These are phyloP conservation scores for Warburgia ugandensis DNA, from an alignment of 164 flowering plant species.

Conservation along the genomic window DNA sequence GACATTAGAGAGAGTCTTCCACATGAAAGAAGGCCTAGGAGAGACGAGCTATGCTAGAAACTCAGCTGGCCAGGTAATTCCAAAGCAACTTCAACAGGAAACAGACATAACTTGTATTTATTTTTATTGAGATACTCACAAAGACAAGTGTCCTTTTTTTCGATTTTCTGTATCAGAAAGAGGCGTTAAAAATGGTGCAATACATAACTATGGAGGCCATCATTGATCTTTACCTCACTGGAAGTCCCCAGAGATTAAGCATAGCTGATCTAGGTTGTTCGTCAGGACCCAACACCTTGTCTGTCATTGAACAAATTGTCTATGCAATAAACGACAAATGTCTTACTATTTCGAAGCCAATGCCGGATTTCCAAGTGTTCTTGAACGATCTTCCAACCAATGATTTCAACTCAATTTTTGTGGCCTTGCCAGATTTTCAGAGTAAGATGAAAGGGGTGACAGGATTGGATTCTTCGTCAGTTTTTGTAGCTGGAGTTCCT, in stretches of 20 bases:
- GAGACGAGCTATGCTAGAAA: conserved; percentile 71
- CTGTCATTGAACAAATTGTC: conserved; percentile 39
- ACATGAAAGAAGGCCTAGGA: conserved; percentile 74
- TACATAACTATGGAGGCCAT: conserved; percentile 48
- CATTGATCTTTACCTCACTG: conserved; percentile 26
- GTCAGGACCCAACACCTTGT: conserved; percentile 72
- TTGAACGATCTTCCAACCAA: conserved; percentile 82
- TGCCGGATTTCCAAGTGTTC: conserved; percentile 49
- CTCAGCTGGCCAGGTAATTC: conserved; percentile 68
- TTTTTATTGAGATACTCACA: no score
- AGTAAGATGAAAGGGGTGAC: conserved; percentile 23
- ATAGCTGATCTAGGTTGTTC: conserved; percentile 89
- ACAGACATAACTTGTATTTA: neutral
- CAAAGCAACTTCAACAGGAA: neutral
- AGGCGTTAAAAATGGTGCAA: conserved; percentile 60
- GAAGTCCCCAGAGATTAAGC: conserved; percentile 38
- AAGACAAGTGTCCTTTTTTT: neutral
- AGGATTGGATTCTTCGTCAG: conserved; percentile 1
- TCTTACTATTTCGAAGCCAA: conserved; percentile 6
- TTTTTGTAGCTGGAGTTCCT: conserved; percentile 59
- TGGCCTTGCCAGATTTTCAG: conserved; percentile 55
- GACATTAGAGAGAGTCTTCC: conserved; percentile 69
- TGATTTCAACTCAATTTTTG: conserved; percentile 80
- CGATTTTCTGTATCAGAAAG: conserved; percentile 39
- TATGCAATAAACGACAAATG: conserved; percentile 31